Conservation (phyloP, 768 basidiomycete species). For the Agaricus subrufescens region DNA sequence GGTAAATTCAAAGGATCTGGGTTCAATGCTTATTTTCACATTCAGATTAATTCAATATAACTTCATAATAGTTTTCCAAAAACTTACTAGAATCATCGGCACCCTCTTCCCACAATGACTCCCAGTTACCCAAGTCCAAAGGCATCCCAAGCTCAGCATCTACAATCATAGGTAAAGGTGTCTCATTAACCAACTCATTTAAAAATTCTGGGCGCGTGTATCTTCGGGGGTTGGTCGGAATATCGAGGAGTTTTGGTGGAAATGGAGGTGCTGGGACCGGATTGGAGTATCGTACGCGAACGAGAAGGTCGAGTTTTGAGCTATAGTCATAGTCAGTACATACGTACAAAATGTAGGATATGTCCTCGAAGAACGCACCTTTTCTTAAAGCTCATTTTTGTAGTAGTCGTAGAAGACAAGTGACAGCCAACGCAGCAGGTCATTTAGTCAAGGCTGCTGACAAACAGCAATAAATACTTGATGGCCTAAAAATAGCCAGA, state of each 20-base stretch:
- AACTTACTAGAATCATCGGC: constrained; percentile 60
- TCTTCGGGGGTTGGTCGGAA: constrained; percentile 85
- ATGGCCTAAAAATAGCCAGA: background rate
- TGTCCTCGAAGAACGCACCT: constrained; percentile 28
- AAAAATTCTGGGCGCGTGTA: constrained; percentile 87
- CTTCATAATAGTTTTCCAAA: background rate
- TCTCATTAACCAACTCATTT: constrained; percentile 72
- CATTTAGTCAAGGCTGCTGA: background rate
- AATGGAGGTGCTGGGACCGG: constrained; percentile 95
- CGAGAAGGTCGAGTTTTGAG: constrained; percentile 84
- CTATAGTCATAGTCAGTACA: constrained; percentile 15
- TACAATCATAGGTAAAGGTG: constrained; percentile 90
- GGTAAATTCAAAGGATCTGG: constrained; percentile 59
- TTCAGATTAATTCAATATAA: background rate
- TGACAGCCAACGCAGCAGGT: background rate
- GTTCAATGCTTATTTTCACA: constrained; percentile 40
- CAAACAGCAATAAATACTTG: constrained; percentile 3
- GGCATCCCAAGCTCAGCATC: constrained; percentile 98
- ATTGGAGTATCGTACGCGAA: constrained; percentile 90
- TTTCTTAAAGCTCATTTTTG: constrained; percentile 52
- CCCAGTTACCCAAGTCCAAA: constrained; percentile 79
- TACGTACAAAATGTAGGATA: background rate
- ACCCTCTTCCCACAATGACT: constrained; percentile 79
- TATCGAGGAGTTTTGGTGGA: constrained; percentile 91
- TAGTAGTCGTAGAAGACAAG: constrained; percentile 8